Evolutionary conservation across 352 stramenopile species (phyloP).

Genomic region (Phytophthora melonis): DNA sequence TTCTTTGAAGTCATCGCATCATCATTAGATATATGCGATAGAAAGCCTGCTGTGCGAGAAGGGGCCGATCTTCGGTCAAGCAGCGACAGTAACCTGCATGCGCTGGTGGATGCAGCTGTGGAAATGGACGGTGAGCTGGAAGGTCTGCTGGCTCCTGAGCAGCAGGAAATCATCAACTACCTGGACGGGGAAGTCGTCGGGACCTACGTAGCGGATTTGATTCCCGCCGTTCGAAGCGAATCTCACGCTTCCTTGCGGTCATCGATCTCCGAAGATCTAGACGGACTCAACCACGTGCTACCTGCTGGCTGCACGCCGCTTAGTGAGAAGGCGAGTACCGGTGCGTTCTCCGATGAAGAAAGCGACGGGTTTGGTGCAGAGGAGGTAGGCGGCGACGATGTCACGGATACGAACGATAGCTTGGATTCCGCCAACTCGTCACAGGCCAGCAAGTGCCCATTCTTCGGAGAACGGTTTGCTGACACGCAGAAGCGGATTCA

Average conservation of each 20-base stretch:
- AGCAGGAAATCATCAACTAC: constrained; percentile 65
- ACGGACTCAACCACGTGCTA: constrained; percentile 42
- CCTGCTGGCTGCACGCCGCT: constrained; percentile 32
- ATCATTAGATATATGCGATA: constrained; percentile 19
- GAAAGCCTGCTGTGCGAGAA: constrained; percentile 1
- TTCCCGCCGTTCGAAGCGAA: constrained; percentile 26
- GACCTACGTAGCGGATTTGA: constrained; percentile 57
- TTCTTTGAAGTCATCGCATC: constrained; percentile 69
- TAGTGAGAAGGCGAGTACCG: constrained; percentile 22
- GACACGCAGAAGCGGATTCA: constrained; percentile 90
- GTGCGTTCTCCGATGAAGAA: constrained; percentile 41
- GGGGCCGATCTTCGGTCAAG: neutral
- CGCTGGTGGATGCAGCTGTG: constrained; percentile 37
- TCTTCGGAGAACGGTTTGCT: constrained; percentile 89
- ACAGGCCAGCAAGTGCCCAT: constrained; percentile 40
- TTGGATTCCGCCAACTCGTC: constrained; percentile 25
- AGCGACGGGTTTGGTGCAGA: constrained; percentile 30
- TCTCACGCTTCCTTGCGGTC: constrained; percentile 31
- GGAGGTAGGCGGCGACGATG: constrained; percentile 22
- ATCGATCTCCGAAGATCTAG: constrained; percentile 45
- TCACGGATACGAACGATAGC: constrained; percentile 28
- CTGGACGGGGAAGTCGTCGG: constrained; percentile 56
- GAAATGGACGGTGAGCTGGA: constrained; percentile 21
- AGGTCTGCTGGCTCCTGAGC: constrained; percentile 25
- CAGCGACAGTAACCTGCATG: constrained; percentile 22